phyloP scores from a whole-genome alignment of 805 yeast genomes.

The Teunomyces cretensis region DNA sequence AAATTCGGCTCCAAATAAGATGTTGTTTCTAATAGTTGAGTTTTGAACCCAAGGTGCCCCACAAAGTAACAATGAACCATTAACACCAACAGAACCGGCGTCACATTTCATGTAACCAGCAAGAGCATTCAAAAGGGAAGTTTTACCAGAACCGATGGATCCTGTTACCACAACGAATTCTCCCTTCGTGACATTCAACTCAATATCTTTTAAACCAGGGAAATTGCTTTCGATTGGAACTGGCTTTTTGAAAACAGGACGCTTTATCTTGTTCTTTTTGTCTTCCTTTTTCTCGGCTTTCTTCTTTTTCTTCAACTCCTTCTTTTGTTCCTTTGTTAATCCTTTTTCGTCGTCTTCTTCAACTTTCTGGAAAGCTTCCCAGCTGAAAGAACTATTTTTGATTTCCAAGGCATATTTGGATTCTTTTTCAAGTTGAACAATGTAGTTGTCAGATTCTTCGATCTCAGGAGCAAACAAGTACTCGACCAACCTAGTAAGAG shows the following conservation, averaged over 20 bases:
- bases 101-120: conserved; percentile 35
- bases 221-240: neutral
- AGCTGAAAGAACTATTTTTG: conserved; percentile 25
- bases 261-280: neutral
- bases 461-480: conserved; percentile 24
- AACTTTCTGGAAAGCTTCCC: conserved; percentile 21
- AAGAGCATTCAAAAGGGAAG: conserved; percentile 36
- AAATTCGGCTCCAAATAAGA: conserved; percentile 25
- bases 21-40: conserved; percentile 32
- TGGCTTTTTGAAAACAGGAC: neutral
- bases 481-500: conserved; percentile 20
- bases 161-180: conserved; percentile 39
- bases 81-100: conserved; percentile 20
- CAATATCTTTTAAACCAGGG: conserved; percentile 19
- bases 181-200: conserved; percentile 26
- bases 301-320: neutral
- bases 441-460: conserved; percentile 3
- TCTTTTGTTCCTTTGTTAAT: neutral
- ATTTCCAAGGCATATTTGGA: conserved; percentile 17
- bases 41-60: conserved; percentile 40
- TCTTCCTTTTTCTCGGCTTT: neutral
- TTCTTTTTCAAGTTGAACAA: neutral
- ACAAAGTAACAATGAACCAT: conserved; percentile 29
- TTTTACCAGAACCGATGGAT: conserved; percentile 36
- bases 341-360: conserved; percentile 2